Evolutionary conservation across 768 basidiomycete genomes (phyloP).

Genomic region (Mycena filopes): DNA sequence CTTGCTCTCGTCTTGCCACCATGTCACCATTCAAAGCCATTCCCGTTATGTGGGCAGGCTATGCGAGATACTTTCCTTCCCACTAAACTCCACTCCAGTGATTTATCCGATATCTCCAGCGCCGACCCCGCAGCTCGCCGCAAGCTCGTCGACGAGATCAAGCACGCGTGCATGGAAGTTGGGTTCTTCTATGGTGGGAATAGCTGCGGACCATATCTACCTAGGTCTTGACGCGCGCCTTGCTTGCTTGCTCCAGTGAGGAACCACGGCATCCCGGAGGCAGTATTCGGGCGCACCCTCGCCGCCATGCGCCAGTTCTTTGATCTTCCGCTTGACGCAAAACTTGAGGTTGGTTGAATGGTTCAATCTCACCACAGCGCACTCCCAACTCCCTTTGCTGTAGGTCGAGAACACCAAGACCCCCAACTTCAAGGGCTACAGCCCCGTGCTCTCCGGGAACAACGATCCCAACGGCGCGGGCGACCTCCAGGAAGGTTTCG

Average conservation of each 20-base stretch:
- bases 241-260: slow-evolving; percentile 59
- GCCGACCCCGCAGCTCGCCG: slow-evolving; percentile 50
- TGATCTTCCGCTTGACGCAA: slow-evolving; percentile 65
- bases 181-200: slow-evolving; percentile 85
- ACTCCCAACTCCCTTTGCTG: not conserved
- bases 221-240: not conserved
- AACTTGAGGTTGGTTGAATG: slow-evolving; percentile 65
- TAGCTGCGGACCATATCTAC: not conserved
- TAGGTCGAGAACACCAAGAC: slow-evolving; percentile 77
- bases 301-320: slow-evolving; percentile 72
- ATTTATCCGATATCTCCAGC: slow-evolving; percentile 53
- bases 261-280: slow-evolving; percentile 79
- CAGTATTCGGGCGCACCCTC: slow-evolving; percentile 57
- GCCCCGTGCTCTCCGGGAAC: slow-evolving; percentile 75
- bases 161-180: slow-evolving; percentile 82
- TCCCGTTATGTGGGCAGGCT: slow-evolving; percentile 50
- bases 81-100: slow-evolving; percentile 28
- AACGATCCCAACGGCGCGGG: slow-evolving; percentile 82
- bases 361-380: too few species aligned
- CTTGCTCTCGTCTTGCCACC: too few species aligned
- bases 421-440: slow-evolving; percentile 83
- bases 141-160: slow-evolving; percentile 65
- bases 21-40: slow-evolving; percentile 44
- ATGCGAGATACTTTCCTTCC: not conserved
- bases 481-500: slow-evolving; percentile 92